Evolutionary conservation across 129 eudicot genomes (phyloP).

Genomic region (Escallonia herrerae): DNA sequence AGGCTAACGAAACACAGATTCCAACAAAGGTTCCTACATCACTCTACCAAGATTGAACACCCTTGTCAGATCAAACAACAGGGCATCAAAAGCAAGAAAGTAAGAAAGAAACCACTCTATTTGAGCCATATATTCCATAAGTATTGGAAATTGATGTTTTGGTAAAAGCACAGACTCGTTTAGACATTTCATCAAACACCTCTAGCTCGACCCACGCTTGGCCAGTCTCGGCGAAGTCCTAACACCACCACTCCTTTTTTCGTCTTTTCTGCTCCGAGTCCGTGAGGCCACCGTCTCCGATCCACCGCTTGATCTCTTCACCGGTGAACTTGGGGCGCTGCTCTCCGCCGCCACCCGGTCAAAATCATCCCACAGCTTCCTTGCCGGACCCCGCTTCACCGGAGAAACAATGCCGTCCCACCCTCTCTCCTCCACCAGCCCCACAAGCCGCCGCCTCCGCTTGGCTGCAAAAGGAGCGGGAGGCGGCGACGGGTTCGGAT

Average conservation of each 20-base stretch:
- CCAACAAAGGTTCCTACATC: neutral
- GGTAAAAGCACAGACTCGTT: neutral
- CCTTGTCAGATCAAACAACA: neutral
- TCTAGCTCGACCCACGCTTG: slow-evolving; percentile 1
- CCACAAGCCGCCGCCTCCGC: slow-evolving; percentile 28
- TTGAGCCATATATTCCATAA: too few relatives aligned
- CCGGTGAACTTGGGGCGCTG: slow-evolving; percentile 11
- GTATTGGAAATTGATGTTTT: too few relatives aligned
- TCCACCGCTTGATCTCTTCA: slow-evolving; percentile 6
- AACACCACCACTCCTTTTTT: slow-evolving; percentile 3
- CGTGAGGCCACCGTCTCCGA: slow-evolving; percentile 27
- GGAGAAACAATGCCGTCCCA: neutral
- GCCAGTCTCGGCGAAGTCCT: slow-evolving; percentile 44
- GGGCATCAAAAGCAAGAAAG: neutral
- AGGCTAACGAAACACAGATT: too few relatives aligned
- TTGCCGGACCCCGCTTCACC: slow-evolving; percentile 36
- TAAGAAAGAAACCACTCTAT: too few relatives aligned
- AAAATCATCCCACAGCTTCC: slow-evolving; percentile 73
- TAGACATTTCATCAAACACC: slow-evolving; percentile 35
- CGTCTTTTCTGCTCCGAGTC: slow-evolving; percentile 31
- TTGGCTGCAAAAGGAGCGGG: slow-evolving; percentile 60
- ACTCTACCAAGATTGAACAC: neutral
- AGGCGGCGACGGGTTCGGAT: slow-evolving; percentile 36
- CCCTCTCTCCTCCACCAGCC: slow-evolving; percentile 19
- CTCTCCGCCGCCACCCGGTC: slow-evolving; percentile 43